Evolutionary conservation across 1,139 yeast species (phyloP).

Genomic region (Suhomyces ambrosiae): DNA sequence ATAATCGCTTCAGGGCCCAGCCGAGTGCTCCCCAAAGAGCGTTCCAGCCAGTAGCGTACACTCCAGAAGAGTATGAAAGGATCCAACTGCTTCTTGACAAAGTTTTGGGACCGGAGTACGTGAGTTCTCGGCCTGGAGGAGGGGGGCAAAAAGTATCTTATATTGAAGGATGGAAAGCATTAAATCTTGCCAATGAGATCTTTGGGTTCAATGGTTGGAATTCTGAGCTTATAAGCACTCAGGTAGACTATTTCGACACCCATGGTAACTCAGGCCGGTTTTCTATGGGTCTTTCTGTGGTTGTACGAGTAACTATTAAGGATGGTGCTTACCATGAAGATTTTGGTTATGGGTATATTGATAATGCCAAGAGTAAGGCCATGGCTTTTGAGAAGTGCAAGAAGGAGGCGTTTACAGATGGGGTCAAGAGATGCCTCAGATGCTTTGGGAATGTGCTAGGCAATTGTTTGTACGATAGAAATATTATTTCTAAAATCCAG

Average conservation of each 20-base stretch:
- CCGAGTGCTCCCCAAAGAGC: conserved; percentile 17
- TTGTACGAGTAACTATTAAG: conserved; percentile 68
- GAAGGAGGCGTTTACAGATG: conserved; percentile 83
- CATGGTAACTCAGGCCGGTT: conserved; percentile 54
- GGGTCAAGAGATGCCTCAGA: conserved; percentile 71
- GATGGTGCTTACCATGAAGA: conserved; percentile 83
- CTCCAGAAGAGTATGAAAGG: conserved; percentile 39
- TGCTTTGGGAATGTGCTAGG: conserved; percentile 82
- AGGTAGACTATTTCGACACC: conserved; percentile 73
- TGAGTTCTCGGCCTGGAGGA: conserved; percentile 79
- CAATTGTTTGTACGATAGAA: conserved; percentile 75
- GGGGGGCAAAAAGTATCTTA: conserved; percentile 70
- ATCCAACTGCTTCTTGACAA: conserved; percentile 53
- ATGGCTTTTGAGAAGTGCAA: conserved; percentile 80
- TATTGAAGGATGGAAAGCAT: conserved; percentile 80
- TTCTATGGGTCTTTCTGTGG: conserved; percentile 68
- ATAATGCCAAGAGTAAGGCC: conserved; percentile 68
- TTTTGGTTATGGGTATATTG: conserved; percentile 78
- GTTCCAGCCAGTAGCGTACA: conserved; percentile 35
- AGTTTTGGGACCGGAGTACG: conserved; percentile 87
- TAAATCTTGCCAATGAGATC: conserved; percentile 74
- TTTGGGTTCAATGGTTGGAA: conserved; percentile 86
- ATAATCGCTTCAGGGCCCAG: conserved; percentile 11
- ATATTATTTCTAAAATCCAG: conserved; percentile 58
- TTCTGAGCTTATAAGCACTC: conserved; percentile 64